Evolutionary conservation across 805 yeast species (phyloP).

Genomic region (Cyberlindnera veronae): DNA sequence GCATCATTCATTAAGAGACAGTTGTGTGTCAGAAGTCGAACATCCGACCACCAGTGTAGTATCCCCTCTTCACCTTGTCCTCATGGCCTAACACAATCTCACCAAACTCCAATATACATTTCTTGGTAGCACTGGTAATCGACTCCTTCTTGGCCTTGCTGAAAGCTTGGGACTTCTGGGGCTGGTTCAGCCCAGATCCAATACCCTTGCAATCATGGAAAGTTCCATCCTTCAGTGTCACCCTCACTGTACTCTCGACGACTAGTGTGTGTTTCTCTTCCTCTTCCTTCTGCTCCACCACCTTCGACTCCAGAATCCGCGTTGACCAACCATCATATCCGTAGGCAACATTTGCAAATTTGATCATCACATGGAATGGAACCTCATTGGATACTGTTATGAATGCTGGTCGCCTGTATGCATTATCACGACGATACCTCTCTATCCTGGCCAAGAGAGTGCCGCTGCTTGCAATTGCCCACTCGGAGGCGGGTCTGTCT

Average conservation of each 20-base stretch:
- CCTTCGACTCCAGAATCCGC: conserved; percentile 31
- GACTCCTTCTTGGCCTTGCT: conserved; percentile 84
- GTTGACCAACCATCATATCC: conserved; percentile 59
- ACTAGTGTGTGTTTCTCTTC: conserved; percentile 25
- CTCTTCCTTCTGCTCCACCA: conserved; percentile 16
- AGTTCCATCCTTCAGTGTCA: conserved; percentile 77
- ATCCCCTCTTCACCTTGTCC: conserved; percentile 30
- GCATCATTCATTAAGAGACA: conserved; percentile 2
- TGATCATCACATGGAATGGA: conserved; percentile 34
- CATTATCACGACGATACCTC: conserved; percentile 8
- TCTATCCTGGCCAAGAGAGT: conserved; percentile 47
- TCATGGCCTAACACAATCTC: conserved; percentile 56
- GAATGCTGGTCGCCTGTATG: conserved; percentile 7
- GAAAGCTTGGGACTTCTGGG: conserved; percentile 63
- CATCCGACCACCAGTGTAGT: conserved; percentile 31
- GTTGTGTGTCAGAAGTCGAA: conserved; percentile 20
- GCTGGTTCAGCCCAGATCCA: conserved; percentile 65
- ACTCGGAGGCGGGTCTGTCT: conserved; percentile 38
- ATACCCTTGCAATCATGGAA: conserved; percentile 75
- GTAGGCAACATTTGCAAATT: conserved; percentile 47
- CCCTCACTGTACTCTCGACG: conserved; percentile 49
- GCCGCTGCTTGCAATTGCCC: conserved; percentile 49
- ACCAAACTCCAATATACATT: conserved; percentile 67
- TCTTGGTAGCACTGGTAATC: conserved; percentile 76
- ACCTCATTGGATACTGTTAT: conserved; percentile 15